Evolutionary conservation across 257 asterid species (phyloP), one percentile per base, ranked within the genome.

Genomic region (Lavandula angustifolia): DNA sequence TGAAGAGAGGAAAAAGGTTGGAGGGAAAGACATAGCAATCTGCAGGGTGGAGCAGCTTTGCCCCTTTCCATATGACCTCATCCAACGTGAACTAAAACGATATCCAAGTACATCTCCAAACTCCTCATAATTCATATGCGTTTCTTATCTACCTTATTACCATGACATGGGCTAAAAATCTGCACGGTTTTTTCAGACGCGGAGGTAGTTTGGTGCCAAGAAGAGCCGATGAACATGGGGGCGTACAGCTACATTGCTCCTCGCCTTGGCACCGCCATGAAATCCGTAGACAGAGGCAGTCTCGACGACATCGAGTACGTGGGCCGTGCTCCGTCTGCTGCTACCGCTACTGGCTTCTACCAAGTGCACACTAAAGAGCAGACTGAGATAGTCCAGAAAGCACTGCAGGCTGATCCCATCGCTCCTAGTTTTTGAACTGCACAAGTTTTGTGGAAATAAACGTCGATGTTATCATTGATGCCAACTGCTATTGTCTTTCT

Each of bases 171-270:
- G 14, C 48, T 35, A 18, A 58, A 22, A 41, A 49, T 49, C 3
- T 66, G 68, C 53, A 34, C 49, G 61, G 64, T n/a, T 80, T 58
- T 77, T 76, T 69, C 90, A 92, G 98, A 89, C 62, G 95, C 98
- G 0, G 98, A 91, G 86, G 68, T 91, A 1, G 98, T 86, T 16
- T 91, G 96, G 98, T 88, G 98, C 69, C 98, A 91, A 71, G 98
- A 91, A 80, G 96, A 91, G 84, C 94, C 92, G 34, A 84, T 91
- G 96, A 88, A 91, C 84, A 91, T 91, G 98, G 98, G 98, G 40
- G 98, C 89, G 41, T 88, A 75, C 87, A 74, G 44, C 75, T 86
- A 88, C 54, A 80, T 91, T 11, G 74, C 82, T 13, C 94, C 90
- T 37, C 91, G 96, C 40, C 91, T 91, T 18, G 79, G 79, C 58